Evolutionary conservation across 2,329 filamentous ascomycete species (phyloP), one percentile per base, ranked within the genome.

Genomic region (Aspergillus hortae): DNA sequence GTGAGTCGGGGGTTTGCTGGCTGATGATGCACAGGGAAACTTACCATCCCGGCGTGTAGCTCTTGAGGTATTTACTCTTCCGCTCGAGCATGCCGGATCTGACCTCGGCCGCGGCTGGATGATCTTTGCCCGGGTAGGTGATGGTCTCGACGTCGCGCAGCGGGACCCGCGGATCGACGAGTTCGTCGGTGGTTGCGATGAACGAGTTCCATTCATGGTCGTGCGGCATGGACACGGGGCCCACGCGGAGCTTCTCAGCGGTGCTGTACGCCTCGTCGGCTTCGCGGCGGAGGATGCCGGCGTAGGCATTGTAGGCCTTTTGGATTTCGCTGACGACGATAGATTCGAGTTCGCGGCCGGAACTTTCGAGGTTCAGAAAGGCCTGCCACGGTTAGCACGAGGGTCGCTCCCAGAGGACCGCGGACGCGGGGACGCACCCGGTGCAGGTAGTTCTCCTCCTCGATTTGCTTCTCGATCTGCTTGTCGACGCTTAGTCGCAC

Each of bases 21-120:
- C 2, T 15, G 14, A n/a, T 15, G 35, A 38, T 38, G 14, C 27
- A 25, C 51, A 38, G 23, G 15, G 23, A 35, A 12, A 76, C 86
- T 74, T 77, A 92, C 92, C 92, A 97, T 67, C 92, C 92, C 23
- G 91, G 89, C 6, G 92, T 94, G 71, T 96, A 96, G 70, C 92
- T 96, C 78, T 96, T 97, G 56, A 99, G 77, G 66, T 97, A 99
- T 69, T 97, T 99, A 81, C 91, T 96, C 84, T 97, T 97, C 60
- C 94, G 87, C 77, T 99, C 94, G 33, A 99, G 78, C 73, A 96
- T 85, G 2, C 94, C 94, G 17, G 90, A 90, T 55, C 92, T 82
- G 48, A 99, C 89, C 71, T 97, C 92, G 55, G 89, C 78, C 68
- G 79, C 90, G 71, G 89, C 84, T 55, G 89, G 85, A 69, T 96